Evolutionary conservation across 2,329 filamentous ascomycete species (phyloP).

Genomic region (Diaporthe nobilis): DNA sequence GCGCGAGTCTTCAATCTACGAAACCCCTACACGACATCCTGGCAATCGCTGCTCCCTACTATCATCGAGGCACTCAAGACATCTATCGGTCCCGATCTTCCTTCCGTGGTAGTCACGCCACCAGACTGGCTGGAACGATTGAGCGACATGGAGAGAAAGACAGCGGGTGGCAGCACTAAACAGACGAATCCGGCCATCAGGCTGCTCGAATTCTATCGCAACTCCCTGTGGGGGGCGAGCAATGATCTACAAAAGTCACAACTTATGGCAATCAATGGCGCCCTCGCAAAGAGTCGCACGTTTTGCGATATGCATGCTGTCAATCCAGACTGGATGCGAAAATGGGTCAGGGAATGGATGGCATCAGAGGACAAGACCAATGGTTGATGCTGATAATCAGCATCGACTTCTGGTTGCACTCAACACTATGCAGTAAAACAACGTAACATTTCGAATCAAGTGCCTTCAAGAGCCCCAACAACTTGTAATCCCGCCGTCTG

Average conservation of each 20-base stretch:
- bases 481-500: no score
- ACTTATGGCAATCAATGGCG: slow-evolving; percentile 12
- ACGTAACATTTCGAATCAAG: no score
- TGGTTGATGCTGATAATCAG: no score
- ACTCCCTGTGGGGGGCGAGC: slow-evolving; percentile 39
- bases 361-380: background rate
- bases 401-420: background rate
- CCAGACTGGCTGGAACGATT: slow-evolving; percentile 42
- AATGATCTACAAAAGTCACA: slow-evolving; percentile 12
- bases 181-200: slow-evolving; percentile 49
- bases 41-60: slow-evolving; percentile 45
- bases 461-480: no score
- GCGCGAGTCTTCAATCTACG: slow-evolving; percentile 47
- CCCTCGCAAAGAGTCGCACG: slow-evolving; percentile 44
- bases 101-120: slow-evolving; percentile 8
- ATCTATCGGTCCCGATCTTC: background rate
- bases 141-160: background rate
- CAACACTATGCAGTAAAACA: background rate
- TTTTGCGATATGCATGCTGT: slow-evolving; percentile 48
- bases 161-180: slow-evolving; percentile 34
- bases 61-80: slow-evolving; percentile 40
- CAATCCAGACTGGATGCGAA: slow-evolving; percentile 50
- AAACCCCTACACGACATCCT: slow-evolving; percentile 47
- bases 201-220: slow-evolving; percentile 49
- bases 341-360: slow-evolving; percentile 54